Evolutionary conservation across 768 basidiomycete genomes (phyloP), one percentile per base, ranked within the genome.

Genomic region (Lentinula lateritia): DNA sequence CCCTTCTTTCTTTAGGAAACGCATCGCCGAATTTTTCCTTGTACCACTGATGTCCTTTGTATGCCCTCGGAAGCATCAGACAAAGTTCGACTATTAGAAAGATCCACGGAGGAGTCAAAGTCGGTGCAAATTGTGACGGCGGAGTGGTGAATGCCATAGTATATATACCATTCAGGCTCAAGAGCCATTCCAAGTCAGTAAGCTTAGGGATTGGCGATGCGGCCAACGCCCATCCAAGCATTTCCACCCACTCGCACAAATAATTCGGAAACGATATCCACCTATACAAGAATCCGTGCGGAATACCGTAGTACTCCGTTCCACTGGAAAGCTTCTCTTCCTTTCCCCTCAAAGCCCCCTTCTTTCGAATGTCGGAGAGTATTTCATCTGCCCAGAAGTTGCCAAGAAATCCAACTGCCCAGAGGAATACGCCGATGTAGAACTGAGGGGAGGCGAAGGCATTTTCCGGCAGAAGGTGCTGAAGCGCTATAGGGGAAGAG

Each of bases 181-280:
- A 39, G 32, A 53, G 38, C 52, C 52, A 53, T 34, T 35, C 18
- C 15, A 53, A 36, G 32, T 62, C n/a, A 67, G 57, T 16, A 69
- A 52, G 4, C 41, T 73, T 64, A 20, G 80, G 83, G 0, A 79
- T 6, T 0, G 87, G 84, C 4, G 83, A 75, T 4, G 90, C 83
- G 6, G 92, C 90, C 41, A 97, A 70, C 0, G 92, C 89, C 71
- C 88, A 98, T 8, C 91, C 93, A 12, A 85, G 66, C 95, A 95
- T 98, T 74, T 98, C 96, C 60, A 90, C 62, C 96, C 96, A 98
- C 70, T 98, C 96, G 74, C 88, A 93, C 20, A 93, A 75, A 75
- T 98, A 98, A 72, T 97, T 94, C 8, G 96, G 96, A 75, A 88
- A 96, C 5, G 93, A 92, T 67, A 98, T 77, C 68, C 83, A 87